Evolutionary conservation across 768 basidiomycete species (phyloP).

Genomic region (Candolleomyces eurysporus): DNA sequence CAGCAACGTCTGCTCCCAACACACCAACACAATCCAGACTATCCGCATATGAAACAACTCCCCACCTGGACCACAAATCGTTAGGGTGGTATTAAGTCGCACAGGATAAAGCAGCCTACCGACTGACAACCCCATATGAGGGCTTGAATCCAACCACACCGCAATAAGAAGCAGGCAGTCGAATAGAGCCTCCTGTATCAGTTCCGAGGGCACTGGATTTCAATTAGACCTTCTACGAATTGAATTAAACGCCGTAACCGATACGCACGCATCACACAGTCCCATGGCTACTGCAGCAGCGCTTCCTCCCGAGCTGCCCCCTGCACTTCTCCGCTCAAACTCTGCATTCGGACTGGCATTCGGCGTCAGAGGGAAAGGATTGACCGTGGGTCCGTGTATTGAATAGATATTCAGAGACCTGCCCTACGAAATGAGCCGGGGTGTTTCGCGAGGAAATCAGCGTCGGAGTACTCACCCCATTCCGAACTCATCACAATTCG

Average conservation of each 20-base stretch:
- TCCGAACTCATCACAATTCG: conserved; percentile 97
- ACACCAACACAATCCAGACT: conserved; percentile 94
- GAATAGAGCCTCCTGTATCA: conserved; percentile 93
- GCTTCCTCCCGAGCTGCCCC: conserved; percentile 94
- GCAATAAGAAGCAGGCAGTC: conserved; percentile 93
- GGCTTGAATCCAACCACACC: conserved; percentile 92
- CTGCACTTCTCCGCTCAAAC: conserved; percentile 56
- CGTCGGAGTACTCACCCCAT: conserved; percentile 71
- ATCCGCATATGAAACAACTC: conserved; percentile 91
- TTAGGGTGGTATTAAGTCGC: conserved; percentile 1
- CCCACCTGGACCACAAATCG: conserved; percentile 55
- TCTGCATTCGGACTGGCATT: neutral
- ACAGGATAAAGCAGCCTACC: conserved; percentile 42
- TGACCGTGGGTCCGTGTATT: conserved; percentile 73
- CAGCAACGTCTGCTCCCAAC: conserved; percentile 53
- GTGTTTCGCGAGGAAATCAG: neutral
- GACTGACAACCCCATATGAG: conserved; percentile 87
- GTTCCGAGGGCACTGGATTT: conserved; percentile 77
- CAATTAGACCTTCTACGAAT: neutral
- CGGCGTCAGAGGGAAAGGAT: conserved; percentile 51
- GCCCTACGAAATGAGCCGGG: conserved; percentile 1
- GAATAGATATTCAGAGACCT: conserved; percentile 81
- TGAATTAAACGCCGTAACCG: neutral
- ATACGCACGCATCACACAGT: conserved; percentile 77
- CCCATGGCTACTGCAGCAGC: conserved; percentile 89